Conservation (phyloP, 768 basidiomycete genomes). For the Calocybe gangraenosa region DNA sequence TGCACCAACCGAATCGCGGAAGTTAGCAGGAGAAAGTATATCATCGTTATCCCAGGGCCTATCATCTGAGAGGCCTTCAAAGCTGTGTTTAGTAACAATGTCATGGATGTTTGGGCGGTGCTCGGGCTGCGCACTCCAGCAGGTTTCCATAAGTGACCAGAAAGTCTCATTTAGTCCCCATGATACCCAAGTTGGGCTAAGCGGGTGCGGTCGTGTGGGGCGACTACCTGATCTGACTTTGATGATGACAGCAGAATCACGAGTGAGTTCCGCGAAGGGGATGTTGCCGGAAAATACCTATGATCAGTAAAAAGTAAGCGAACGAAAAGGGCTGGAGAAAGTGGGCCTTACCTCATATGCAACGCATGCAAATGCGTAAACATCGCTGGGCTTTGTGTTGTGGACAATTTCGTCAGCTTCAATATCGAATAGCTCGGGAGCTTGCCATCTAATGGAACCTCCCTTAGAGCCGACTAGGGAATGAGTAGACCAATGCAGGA, state of each 20-base stretch:
- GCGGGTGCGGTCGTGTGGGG: neutral
- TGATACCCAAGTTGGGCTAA: neutral
- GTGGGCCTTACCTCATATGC: conserved; percentile 1
- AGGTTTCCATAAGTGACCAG: neutral
- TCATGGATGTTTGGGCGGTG: neutral
- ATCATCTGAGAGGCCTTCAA: neutral
- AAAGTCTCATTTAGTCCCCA: neutral
- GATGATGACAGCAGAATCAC: neutral
- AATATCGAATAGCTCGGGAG: neutral
- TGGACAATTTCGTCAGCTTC: neutral
- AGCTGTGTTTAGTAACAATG: neutral
- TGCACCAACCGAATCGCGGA: neutral
- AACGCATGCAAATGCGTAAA: neutral
- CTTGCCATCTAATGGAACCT: conserved; percentile 1
- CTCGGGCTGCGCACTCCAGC: neutral
- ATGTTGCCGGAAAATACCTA: neutral
- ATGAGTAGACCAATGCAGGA: conserved; percentile 1
- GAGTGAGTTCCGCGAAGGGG: neutral
- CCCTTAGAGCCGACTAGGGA: neutral
- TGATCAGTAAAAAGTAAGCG: neutral
- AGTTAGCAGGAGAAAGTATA: neutral
- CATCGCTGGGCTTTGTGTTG: neutral
- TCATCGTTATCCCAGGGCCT: neutral
- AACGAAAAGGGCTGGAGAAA: neutral
- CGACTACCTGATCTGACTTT: neutral